phyloP scores from a whole-genome alignment of 2,329 filamentous ascomycete genomes.

The Beauveria asiatica region DNA sequence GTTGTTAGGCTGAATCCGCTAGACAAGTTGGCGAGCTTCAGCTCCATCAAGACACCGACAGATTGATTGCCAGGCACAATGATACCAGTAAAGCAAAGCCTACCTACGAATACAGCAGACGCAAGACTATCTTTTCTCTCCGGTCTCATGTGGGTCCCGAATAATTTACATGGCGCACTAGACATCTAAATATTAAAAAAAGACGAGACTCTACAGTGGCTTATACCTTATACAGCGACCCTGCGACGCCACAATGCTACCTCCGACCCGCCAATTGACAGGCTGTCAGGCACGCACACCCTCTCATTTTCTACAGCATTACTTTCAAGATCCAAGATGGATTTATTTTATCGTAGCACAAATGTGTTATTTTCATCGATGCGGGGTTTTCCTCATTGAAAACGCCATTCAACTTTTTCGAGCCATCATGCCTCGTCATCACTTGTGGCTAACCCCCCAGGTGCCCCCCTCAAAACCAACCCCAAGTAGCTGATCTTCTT shows the following conservation, averaged over 20 bases:
- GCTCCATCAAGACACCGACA: not conserved
- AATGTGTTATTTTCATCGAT: not conserved
- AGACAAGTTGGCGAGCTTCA: not conserved
- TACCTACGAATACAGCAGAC: not conserved
- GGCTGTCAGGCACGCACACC: not conserved
- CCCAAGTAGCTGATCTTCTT: not conserved
- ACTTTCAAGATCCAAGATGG: not conserved
- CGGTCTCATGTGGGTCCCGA: not conserved
- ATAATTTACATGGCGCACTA: no score
- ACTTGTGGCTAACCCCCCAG: not conserved
- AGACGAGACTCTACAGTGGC: not conserved
- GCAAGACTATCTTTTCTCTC: not conserved
- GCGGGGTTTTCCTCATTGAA: not conserved
- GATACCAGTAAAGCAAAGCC: not conserved
- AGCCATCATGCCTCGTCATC: not conserved
- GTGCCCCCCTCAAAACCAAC: not conserved
- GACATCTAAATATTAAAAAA: not conserved
- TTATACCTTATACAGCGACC: not conserved
- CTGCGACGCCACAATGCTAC: not conserved
- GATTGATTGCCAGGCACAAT: not conserved
- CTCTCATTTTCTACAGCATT: not conserved
- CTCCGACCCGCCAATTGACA: not conserved
- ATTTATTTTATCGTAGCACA: not conserved
- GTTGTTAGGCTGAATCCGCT: not conserved
- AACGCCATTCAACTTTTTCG: not conserved